Conservation (phyloP, 306 rosid species). For the Astragalus membranaceus region DNA sequence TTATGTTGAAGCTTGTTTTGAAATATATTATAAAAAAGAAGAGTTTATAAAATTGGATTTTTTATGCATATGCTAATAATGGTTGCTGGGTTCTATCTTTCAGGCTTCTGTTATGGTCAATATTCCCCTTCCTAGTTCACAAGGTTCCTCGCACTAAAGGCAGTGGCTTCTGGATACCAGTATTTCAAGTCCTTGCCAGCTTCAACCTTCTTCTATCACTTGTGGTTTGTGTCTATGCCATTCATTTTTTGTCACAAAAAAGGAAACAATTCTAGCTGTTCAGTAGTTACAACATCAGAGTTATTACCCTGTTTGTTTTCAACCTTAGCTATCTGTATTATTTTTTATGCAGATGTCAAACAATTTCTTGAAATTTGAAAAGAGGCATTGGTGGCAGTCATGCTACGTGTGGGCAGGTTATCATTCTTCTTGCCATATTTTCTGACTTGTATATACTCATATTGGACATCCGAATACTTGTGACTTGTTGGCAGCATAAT, state of each 20-base stretch:
- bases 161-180: slow-evolving; percentile 93
- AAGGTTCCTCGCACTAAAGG: slow-evolving; percentile 74
- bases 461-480: not conserved
- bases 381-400: slow-evolving; percentile 71
- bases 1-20: not conserved
- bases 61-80: not conserved
- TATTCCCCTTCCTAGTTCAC: slow-evolving; percentile 63
- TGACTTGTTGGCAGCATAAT: slow-evolving; percentile 8
- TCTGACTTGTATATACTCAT: not conserved
- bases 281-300: not conserved
- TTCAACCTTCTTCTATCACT: slow-evolving; percentile 71
- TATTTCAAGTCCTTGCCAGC: slow-evolving; percentile 84
- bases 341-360: slow-evolving; percentile 47
- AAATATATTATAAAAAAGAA: not conserved
- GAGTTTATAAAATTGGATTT: not conserved
- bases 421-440: slow-evolving; percentile 20
- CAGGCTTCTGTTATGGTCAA: slow-evolving; percentile 70
- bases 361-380: slow-evolving; percentile 46
- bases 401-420: slow-evolving; percentile 94
- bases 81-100: slow-evolving; percentile 24
- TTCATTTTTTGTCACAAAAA: not conserved
- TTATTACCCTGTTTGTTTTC: not conserved
- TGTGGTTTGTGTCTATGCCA: slow-evolving; percentile 38
- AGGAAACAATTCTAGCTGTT: not conserved
- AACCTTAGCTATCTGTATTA: not conserved